phyloP scores from a whole-genome alignment of 306 rosid genomes.

The Lupinus albus region DNA sequence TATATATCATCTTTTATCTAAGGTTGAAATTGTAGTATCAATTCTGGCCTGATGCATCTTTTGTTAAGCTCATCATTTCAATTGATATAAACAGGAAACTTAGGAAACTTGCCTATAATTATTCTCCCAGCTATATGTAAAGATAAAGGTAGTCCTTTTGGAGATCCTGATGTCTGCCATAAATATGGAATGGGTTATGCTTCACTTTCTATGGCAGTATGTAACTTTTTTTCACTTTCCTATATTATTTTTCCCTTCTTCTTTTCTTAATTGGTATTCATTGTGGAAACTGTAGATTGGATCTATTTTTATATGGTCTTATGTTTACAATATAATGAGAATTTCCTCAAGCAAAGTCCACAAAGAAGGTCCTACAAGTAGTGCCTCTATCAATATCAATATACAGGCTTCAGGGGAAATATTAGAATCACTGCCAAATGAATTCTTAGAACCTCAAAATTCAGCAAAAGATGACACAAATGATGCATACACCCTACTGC shows the following conservation, averaged over 20 bases:
- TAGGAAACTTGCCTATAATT: slow-evolving; percentile 61
- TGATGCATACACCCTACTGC: slow-evolving; percentile 41
- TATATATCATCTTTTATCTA: slow-evolving; percentile 11
- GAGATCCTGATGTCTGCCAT: slow-evolving; percentile 53
- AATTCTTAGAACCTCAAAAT: slow-evolving; percentile 42
- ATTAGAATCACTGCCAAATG: slow-evolving; percentile 34
- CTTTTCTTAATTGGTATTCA: slow-evolving; percentile 21
- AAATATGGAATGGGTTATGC: slow-evolving; percentile 55
- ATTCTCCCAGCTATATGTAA: slow-evolving; percentile 53
- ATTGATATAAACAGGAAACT: slow-evolving; percentile 50
- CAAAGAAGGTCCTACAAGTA: slow-evolving; percentile 28
- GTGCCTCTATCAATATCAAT: slow-evolving; percentile 29
- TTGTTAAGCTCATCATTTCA: slow-evolving; percentile 30
- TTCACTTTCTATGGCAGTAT: slow-evolving; percentile 65
- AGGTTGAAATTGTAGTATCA: slow-evolving; percentile 7
- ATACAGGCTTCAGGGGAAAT: slow-evolving; percentile 37
- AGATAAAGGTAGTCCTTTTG: slow-evolving; percentile 63
- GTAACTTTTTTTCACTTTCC: slow-evolving; percentile 36
- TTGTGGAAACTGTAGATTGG: slow-evolving; percentile 59
- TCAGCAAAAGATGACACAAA: slow-evolving; percentile 40
- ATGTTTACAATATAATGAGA: slow-evolving; percentile 78
- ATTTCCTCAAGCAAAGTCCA: slow-evolving; percentile 49
- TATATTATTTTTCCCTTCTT: slow-evolving; percentile 1
- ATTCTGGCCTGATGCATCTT: background rate
- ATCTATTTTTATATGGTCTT: slow-evolving; percentile 73